Conservation (phyloP, 306 rosid genomes). For the Cyclanthera cordifolia region DNA sequence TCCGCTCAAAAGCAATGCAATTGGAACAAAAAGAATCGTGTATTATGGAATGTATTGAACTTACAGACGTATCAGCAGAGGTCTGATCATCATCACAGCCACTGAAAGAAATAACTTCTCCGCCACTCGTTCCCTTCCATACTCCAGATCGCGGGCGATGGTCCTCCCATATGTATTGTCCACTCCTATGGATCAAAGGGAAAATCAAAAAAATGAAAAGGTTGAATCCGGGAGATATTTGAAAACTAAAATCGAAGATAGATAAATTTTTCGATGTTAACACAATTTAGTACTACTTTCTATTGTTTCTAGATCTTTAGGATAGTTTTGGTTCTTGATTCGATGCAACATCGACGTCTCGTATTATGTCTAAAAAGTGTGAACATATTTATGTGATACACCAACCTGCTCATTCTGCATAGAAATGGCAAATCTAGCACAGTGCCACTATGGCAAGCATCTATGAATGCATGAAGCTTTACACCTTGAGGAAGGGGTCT, state of each 20-base stretch:
- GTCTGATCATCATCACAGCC: conserved; percentile 91
- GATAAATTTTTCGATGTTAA: not conserved
- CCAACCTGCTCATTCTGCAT: conserved; percentile 92
- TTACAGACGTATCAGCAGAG: conserved; percentile 93
- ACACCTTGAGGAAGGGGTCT: conserved; percentile 76
- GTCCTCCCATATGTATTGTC: conserved; percentile 87
- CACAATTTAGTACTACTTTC: not conserved
- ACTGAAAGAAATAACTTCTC: conserved; percentile 86
- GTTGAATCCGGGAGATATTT: not conserved
- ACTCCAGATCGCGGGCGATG: conserved; percentile 88
- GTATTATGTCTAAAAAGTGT: no score
- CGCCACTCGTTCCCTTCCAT: conserved; percentile 92
- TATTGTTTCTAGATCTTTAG: not conserved
- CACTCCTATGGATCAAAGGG: conserved; percentile 34
- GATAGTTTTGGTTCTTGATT: not conserved
- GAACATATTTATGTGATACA: conserved; percentile 10
- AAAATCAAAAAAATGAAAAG: not conserved
- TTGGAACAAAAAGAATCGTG: not conserved
- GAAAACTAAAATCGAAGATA: not conserved
- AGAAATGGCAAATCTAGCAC: conserved; percentile 89
- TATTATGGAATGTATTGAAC: conserved; percentile 23
- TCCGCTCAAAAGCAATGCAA: not conserved
- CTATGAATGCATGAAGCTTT: conserved; percentile 86
- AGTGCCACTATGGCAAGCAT: conserved; percentile 97
- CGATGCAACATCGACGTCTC: not conserved